Evolutionary conservation across 495 filamentous ascomycete genomes (phyloP).

Genomic region (Hyphodiscus hymeniophilus): DNA sequence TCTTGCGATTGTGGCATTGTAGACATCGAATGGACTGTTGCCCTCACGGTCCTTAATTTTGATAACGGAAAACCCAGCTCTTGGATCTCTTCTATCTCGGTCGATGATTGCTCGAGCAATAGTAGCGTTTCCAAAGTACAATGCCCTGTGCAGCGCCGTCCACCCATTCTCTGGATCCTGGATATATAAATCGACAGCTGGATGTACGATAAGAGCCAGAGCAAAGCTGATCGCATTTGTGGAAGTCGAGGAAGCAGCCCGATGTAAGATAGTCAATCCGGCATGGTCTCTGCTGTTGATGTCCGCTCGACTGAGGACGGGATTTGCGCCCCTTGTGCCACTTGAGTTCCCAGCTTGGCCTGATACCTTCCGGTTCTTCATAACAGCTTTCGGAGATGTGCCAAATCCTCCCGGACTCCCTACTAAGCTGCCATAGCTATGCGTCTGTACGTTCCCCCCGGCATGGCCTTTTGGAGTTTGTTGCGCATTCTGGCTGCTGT

Average conservation of each 20-base stretch:
- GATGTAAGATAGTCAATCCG: conserved; percentile 78
- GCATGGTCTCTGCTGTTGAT: conserved; percentile 72
- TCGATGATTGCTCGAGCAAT: conserved; percentile 73
- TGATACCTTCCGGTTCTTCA: conserved; percentile 37
- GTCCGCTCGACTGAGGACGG: conserved; percentile 37
- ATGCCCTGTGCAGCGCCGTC: conserved; percentile 86
- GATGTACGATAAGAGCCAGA: conserved; percentile 66
- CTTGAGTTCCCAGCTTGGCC: conserved; percentile 22
- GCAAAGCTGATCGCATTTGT: conserved; percentile 63
- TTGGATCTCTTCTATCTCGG: conserved; percentile 59
- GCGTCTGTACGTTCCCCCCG: conserved; percentile 19
- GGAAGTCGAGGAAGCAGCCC: conserved; percentile 68
- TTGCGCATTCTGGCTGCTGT: conserved; percentile 46
- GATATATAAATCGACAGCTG: conserved; percentile 73
- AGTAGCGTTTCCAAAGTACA: conserved; percentile 88
- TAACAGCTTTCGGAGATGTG: conserved; percentile 35
- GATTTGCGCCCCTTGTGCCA: conserved; percentile 8
- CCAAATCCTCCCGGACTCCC: conserved; percentile 24
- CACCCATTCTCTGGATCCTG: conserved; percentile 92
- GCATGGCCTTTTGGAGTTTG: conserved; percentile 32
- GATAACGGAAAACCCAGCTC: conserved; percentile 55
- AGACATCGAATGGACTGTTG: conserved; percentile 88
- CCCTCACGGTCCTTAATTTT: conserved; percentile 95
- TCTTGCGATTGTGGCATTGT: conserved; percentile 70
- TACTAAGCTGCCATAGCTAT: conserved; percentile 12